Conservation (phyloP, 495 filamentous ascomycete genomes). For the Podospora anserina region DNA sequence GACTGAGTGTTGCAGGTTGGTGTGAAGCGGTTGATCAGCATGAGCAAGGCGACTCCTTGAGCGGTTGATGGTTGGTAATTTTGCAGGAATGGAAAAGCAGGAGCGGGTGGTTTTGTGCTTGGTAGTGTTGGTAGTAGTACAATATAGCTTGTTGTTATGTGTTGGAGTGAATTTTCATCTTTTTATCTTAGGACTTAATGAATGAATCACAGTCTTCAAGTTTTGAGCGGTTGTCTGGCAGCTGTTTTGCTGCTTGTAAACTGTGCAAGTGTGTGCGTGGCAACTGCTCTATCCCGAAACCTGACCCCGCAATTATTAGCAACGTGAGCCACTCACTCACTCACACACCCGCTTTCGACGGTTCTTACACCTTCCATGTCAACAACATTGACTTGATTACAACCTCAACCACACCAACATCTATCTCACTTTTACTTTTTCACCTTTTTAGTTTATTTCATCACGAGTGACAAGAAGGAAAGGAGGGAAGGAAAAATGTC, state of each 20-base stretch:
- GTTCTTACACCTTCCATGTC: neutral
- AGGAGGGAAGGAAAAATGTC: conserved; percentile 38
- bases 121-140: neutral
- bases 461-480: no score
- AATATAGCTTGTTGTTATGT: neutral
- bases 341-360: neutral
- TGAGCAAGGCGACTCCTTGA: conserved; percentile 75
- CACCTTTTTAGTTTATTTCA: neutral
- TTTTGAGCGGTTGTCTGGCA: neutral
- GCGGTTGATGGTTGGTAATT: neutral
- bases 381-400: no score
- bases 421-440: neutral
- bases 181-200: neutral
- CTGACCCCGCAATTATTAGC: neutral
- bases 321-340: neutral
- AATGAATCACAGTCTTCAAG: neutral
- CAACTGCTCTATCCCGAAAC: neutral
- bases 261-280: neutral
- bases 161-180: neutral
- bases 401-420: no score
- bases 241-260: neutral
- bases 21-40: conserved; percentile 85
- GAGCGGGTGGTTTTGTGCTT: neutral
- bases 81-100: conserved; percentile 1
- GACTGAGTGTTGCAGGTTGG: conserved; percentile 59